phyloP scores from a whole-genome alignment of 805 yeast species.

The Nakazawaea holstii region DNA sequence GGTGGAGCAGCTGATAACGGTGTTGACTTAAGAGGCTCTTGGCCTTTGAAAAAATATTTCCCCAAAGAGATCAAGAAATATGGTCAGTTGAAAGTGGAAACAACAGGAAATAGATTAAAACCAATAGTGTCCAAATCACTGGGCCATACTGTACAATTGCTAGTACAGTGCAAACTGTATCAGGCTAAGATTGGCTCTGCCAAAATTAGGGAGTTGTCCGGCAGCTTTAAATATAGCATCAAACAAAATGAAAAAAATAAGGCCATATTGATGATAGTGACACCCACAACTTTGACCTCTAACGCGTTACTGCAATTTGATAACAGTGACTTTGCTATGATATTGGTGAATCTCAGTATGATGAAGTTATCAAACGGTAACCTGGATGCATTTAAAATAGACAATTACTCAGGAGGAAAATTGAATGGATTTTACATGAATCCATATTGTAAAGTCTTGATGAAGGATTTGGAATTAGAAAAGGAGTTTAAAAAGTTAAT shows the following conservation, averaged over 20 bases:
- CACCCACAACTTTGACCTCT: slow-evolving; percentile 40
- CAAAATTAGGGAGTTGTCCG: slow-evolving; percentile 47
- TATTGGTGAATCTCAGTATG: slow-evolving; percentile 36
- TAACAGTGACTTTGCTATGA: slow-evolving; percentile 37
- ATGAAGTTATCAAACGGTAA: slow-evolving; percentile 17
- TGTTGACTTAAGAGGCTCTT: slow-evolving; percentile 47
- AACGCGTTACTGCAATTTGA: slow-evolving; percentile 43
- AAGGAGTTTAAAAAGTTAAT: slow-evolving; percentile 7
- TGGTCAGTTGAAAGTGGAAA: slow-evolving; percentile 1
- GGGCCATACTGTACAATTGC: slow-evolving; percentile 16
- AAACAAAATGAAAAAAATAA: slow-evolving; percentile 15
- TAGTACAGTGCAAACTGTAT: slow-evolving; percentile 55
- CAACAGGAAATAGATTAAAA: slow-evolving; percentile 10
- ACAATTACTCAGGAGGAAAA: slow-evolving; percentile 34
- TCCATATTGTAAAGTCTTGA: slow-evolving; percentile 27
- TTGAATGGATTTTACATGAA: slow-evolving; percentile 32
- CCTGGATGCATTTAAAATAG: slow-evolving; percentile 25
- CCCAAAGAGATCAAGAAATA: slow-evolving; percentile 13
- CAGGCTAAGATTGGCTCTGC: slow-evolving; percentile 37
- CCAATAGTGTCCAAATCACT: slow-evolving; percentile 2
- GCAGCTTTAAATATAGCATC: slow-evolving; percentile 39
- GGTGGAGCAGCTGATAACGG: slow-evolving; percentile 60
- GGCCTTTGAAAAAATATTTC: slow-evolving; percentile 32
- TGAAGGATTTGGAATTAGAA: slow-evolving; percentile 30
- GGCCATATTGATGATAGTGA: slow-evolving; percentile 36